Base-by-base conservation (phyloP, 805 yeast genomes). In the Ogataea haglerorum region DNA sequence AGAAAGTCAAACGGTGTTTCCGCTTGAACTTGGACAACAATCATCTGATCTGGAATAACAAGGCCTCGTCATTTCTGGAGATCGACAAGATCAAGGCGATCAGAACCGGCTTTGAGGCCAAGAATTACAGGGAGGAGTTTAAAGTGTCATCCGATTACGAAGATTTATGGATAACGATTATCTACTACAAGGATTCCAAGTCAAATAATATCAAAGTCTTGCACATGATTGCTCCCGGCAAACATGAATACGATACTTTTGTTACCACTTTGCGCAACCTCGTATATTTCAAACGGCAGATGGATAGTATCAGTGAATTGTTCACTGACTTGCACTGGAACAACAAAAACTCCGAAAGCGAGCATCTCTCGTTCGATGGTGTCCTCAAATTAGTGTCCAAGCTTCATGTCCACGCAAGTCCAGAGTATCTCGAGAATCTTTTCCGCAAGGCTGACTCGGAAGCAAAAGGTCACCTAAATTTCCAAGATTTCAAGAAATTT, bases 111-210 rank as follows among this genome's bases (percentile, higher is more conserved):
- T 74, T 72, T 15, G 86, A 84, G 52, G 96, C 96, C 1, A 73
- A 75, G 25, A 86, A 87, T 50, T 91, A 89, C 57, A 66, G 96
- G 45, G 96, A 90, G 56, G 95, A 89, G 60, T 76, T 86, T 50
- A 80, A 83, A 26, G 74, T 88, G 1, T 75, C 89, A 1, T 66
- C 77, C 25, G 88, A 82, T 36, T 75, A 73, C 39, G 78, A 79
- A 31, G 67, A 70, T 10, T 62, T 76, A 7, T 91, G 99, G 99
- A 72, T 87, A 1, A 82, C 95, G 0, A 75, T 91, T 23, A 77
- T 88, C 10, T 91, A 87, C 56, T 75, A 70, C 42, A 73, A 77
- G 47, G 69, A 73, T 6, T 68, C 75, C 5, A 78, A 74, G 40
- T 69, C 74, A 2, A 69, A 75, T 37, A 85, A 83, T 56, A 66